Evolutionary conservation across 352 stramenopile genomes (phyloP).

Genomic region (Globisporangium solare): DNA sequence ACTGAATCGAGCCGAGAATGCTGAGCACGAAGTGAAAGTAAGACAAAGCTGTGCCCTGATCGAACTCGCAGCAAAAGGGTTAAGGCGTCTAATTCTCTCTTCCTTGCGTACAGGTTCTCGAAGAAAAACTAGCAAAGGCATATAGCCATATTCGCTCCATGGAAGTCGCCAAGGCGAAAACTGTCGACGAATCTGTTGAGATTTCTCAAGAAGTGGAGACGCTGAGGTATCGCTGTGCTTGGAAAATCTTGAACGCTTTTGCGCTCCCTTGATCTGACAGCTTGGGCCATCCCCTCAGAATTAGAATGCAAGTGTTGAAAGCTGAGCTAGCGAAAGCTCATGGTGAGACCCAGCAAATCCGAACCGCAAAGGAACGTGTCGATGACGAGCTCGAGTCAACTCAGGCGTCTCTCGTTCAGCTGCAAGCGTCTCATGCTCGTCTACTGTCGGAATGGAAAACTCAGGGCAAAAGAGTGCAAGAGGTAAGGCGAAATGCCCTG

Average conservation of each 20-base stretch:
- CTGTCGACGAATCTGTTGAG: constrained; percentile 28
- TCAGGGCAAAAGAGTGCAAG: constrained; percentile 24
- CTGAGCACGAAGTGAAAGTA: constrained; percentile 36
- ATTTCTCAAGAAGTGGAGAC: constrained; percentile 28
- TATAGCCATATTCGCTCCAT: constrained; percentile 33
- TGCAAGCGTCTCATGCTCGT: constrained; percentile 11
- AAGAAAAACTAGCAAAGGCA: constrained; percentile 26
- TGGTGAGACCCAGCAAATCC: constrained; percentile 16
- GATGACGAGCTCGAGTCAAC: constrained; percentile 24
- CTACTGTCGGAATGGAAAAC: constrained; percentile 16
- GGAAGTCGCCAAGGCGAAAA: constrained; percentile 29
- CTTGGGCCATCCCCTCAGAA: constrained; percentile 2
- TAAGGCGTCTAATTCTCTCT: not conserved
- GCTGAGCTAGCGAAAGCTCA: constrained; percentile 18
- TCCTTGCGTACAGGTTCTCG: constrained; percentile 19
- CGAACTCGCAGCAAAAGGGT: not conserved
- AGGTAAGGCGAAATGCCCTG: constrained; percentile 11
- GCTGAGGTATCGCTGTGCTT: constrained; percentile 5
- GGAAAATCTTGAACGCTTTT: too few relatives aligned
- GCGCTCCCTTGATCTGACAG: not conserved
- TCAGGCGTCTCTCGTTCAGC: constrained; percentile 4
- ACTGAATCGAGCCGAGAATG: constrained; percentile 30
- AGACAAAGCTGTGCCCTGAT: not conserved
- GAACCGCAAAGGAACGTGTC: constrained; percentile 10
- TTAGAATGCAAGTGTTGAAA: constrained; percentile 17